Percentiles rank a stretch among this genome's conserved stretches.
phyloP scores from a whole-genome alignment of 768 basidiomycete genomes.

The Russula brevipes region DNA sequence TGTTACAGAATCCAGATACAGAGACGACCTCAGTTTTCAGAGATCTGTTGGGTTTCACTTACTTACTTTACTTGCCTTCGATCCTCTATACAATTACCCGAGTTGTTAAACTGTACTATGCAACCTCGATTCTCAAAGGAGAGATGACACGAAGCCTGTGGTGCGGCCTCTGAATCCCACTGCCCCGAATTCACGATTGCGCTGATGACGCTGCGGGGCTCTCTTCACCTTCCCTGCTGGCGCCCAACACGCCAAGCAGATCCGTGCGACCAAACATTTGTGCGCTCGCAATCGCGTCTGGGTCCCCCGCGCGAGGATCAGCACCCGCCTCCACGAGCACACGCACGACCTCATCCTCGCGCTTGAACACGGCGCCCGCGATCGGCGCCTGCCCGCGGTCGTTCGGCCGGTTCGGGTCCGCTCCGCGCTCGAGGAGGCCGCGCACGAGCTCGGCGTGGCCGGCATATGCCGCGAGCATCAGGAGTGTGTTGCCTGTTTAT shows the following conservation, averaged over 20 bases:
- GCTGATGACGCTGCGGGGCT: conserved; percentile 29
- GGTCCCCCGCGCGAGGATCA: conserved; percentile 59
- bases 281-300: conserved; percentile 64
- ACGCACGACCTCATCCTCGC: conserved; percentile 56
- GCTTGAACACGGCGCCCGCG: conserved; percentile 76
- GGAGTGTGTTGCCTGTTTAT: conserved; percentile 60
- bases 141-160: no score
- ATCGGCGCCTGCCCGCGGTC: conserved; percentile 68
- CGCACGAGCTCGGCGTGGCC: conserved; percentile 54
- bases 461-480: conserved; percentile 74
- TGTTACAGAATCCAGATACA: neutral
- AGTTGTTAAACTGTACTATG: no score
- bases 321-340: conserved; percentile 47
- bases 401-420: conserved; percentile 65
- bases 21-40: neutral
- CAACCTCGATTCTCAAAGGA: neutral
- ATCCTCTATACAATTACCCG: neutral
- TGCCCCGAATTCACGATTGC: conserved; percentile 16
- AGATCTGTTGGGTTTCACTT: neutral
- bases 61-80: neutral
- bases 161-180: neutral
- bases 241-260: conserved; percentile 52
- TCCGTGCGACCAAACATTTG: conserved; percentile 61
- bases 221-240: conserved; percentile 47
- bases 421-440: conserved; percentile 50